These are phyloP conservation scores for Phytophthora europaea DNA, from an alignment of 352 stramenopile genomes.

Conservation along the genomic window DNA sequence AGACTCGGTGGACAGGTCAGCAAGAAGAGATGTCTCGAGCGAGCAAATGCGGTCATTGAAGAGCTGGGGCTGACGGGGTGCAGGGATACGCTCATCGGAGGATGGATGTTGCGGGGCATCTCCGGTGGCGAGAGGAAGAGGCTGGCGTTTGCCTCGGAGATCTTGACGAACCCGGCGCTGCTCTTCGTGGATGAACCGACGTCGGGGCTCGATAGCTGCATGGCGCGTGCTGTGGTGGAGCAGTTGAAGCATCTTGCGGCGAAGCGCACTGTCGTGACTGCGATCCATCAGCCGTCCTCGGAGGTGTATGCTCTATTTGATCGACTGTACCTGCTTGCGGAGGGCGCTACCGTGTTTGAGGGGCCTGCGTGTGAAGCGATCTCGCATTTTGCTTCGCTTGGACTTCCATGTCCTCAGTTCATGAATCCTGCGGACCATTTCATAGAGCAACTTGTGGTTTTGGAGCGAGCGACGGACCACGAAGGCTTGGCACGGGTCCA, in stretches of 20 bases:
- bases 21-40: slow-evolving; percentile 23
- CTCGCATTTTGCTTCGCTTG: slow-evolving; percentile 43
- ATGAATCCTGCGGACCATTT: slow-evolving; percentile 61
- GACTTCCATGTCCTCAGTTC: slow-evolving; percentile 47
- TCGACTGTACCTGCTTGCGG: slow-evolving; percentile 46
- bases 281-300: slow-evolving; percentile 87
- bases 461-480: slow-evolving; percentile 44
- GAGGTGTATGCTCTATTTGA: slow-evolving; percentile 57
- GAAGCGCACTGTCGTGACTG: slow-evolving; percentile 82
- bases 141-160: slow-evolving; percentile 80
- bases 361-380: slow-evolving; percentile 40
- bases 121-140: slow-evolving; percentile 84
- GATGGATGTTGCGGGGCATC: slow-evolving; percentile 60
- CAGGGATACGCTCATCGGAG: slow-evolving; percentile 61
- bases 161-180: slow-evolving; percentile 75
- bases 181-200: slow-evolving; percentile 89
- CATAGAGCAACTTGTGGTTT: slow-evolving; percentile 57
- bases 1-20: slow-evolving; percentile 53
- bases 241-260: slow-evolving; percentile 66
- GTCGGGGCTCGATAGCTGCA: slow-evolving; percentile 58
- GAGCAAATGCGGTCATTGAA: slow-evolving; percentile 54
- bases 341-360: slow-evolving; percentile 48
- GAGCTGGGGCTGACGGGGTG: slow-evolving; percentile 54
- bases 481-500: slow-evolving; percentile 42
- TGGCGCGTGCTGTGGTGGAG: slow-evolving; percentile 53